Conservation (phyloP, 768 basidiomycete species). For the Holtermanniella nyarrowii region DNA sequence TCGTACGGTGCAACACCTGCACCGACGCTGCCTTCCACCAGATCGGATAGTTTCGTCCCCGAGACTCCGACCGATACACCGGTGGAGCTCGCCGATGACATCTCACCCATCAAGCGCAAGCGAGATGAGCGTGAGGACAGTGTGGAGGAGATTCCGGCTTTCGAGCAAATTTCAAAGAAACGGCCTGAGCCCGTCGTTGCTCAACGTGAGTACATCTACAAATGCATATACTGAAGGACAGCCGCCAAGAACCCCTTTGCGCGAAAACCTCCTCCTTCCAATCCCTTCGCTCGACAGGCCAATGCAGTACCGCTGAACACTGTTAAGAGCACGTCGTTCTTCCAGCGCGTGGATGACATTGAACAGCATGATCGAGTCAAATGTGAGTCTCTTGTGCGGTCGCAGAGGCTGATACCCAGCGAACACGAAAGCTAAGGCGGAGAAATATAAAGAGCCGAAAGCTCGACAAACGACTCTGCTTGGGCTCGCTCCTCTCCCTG, state of each 20-base stretch:
- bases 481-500: background rate
- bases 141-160: slow-evolving; percentile 7
- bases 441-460: slow-evolving; percentile 3
- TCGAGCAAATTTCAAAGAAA: slow-evolving; percentile 4
- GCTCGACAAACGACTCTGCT: background rate
- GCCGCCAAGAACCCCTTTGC: slow-evolving; percentile 37
- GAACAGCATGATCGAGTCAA: slow-evolving; percentile 22
- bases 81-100: slow-evolving; percentile 1
- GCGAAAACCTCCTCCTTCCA: slow-evolving; percentile 27
- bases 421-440: slow-evolving; percentile 4
- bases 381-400: slow-evolving; percentile 7
- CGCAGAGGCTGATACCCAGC: no score
- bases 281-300: slow-evolving; percentile 36
- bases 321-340: slow-evolving; percentile 38
- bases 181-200: slow-evolving; percentile 1
- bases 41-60: slow-evolving; percentile 23
- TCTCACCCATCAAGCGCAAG: slow-evolving; percentile 4
- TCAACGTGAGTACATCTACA: background rate
- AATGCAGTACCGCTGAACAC: slow-evolving; percentile 20
- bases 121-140: slow-evolving; percentile 5
- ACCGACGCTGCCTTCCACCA: slow-evolving; percentile 1
- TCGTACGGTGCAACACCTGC: slow-evolving; percentile 27
- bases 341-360: slow-evolving; percentile 38
- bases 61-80: slow-evolving; percentile 25
- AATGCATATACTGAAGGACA: background rate